A percentile compares a stretch with the other conserved stretches of the same genome.
Conservation (phyloP, 306 rosid genomes). For the Senna siamea region DNA sequence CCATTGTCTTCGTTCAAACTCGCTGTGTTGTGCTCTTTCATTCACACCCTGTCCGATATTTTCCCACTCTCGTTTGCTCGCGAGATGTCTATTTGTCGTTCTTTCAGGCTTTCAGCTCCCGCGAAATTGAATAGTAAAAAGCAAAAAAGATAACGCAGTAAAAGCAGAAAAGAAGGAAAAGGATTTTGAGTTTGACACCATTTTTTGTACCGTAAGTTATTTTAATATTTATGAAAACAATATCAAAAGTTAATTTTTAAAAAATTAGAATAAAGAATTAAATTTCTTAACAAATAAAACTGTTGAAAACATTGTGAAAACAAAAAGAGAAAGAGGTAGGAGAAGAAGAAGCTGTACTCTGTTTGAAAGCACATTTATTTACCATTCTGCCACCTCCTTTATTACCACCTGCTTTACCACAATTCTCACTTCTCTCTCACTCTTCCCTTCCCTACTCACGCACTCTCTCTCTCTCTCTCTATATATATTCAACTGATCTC, state of each 20-base stretch:
- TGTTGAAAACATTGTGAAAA: too few species aligned
- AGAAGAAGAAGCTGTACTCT: constrained; percentile 11
- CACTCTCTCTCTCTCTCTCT: background rate
- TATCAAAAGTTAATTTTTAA: too few species aligned
- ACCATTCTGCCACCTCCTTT: constrained; percentile 24
- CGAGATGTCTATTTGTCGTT: background rate
- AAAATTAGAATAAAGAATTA: too few species aligned
- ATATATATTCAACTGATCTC: background rate
- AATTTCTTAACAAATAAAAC: too few species aligned
- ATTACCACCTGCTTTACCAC: background rate
- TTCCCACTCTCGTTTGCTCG: background rate
- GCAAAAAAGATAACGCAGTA: background rate
- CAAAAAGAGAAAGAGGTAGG: background rate
- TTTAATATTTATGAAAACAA: too few species aligned
- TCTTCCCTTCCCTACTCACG: too few species aligned
- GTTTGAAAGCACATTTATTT: background rate
- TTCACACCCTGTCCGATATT: background rate
- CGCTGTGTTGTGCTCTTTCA: background rate
- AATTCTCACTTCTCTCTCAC: background rate
- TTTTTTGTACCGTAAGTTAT: too few species aligned
- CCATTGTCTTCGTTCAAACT: background rate
- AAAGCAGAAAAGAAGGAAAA: background rate
- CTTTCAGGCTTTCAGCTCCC: background rate
- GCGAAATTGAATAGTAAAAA: background rate
- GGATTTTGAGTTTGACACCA: too few species aligned